Conservation (phyloP, 1,284 basidiomycete species). For the Pseudozyma sp. region DNA sequence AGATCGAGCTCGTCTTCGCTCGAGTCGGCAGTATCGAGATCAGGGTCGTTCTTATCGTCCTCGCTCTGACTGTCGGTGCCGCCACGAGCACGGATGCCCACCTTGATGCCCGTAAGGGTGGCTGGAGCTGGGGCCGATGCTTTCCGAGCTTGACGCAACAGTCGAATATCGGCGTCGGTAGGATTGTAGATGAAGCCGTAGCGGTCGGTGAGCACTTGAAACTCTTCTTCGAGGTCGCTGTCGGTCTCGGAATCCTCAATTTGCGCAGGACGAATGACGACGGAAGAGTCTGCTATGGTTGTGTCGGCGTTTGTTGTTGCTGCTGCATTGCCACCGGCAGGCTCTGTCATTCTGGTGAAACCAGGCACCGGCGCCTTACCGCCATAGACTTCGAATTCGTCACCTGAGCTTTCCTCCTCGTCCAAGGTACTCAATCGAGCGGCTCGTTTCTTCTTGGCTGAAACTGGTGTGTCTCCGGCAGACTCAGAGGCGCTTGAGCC, state of each 20-base stretch:
- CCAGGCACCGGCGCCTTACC: slow-evolving; percentile 65
- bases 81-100: slow-evolving; percentile 71
- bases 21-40: slow-evolving; percentile 38
- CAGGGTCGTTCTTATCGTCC: slow-evolving; percentile 43
- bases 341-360: slow-evolving; percentile 35
- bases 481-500: neutral
- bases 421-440: slow-evolving; percentile 48
- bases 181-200: slow-evolving; percentile 93
- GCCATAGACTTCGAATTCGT: slow-evolving; percentile 66
- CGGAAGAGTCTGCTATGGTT: slow-evolving; percentile 22
- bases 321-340: neutral
- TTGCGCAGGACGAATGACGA: slow-evolving; percentile 32
- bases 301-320: neutral
- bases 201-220: slow-evolving; percentile 82
- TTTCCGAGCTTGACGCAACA: slow-evolving; percentile 79
- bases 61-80: slow-evolving; percentile 60
- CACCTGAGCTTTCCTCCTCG: slow-evolving; percentile 62
- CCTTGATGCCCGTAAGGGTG: slow-evolving; percentile 85
- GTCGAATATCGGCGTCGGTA: slow-evolving; percentile 79
- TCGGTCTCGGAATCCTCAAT: slow-evolving; percentile 36
- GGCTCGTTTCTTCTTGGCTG: slow-evolving; percentile 22
- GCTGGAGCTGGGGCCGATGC: slow-evolving; percentile 82
- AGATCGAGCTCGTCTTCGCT: slow-evolving; percentile 54
- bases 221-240: slow-evolving; percentile 70
- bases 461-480: slow-evolving; percentile 4